Percentiles rank a stretch among this genome's conserved stretches.
These are phyloP conservation scores for Artemisia princeps DNA, from an alignment of 140 eudicot species.

Conservation along the genomic window DNA sequence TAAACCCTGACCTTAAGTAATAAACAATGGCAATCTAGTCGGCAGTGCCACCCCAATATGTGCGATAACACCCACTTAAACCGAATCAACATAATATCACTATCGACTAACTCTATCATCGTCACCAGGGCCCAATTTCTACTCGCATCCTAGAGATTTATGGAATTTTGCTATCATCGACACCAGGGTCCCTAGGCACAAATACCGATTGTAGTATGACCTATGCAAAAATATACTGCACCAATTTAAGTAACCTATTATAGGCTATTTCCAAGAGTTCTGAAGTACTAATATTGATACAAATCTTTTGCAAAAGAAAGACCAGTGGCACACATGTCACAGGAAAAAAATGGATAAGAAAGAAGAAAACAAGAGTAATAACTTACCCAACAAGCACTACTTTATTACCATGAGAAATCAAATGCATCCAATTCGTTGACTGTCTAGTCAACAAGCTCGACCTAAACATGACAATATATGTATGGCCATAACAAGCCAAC, in stretches of 20 bases:
- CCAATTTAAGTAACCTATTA: background rate
- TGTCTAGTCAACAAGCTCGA: background rate
- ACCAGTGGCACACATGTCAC: background rate
- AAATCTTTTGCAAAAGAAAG: background rate
- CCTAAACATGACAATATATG: background rate
- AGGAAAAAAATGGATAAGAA: background rate
- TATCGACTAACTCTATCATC: background rate
- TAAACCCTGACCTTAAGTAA: background rate
- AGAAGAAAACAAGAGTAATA: background rate
- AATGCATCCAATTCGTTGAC: background rate
- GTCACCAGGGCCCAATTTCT: background rate
- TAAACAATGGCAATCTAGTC: background rate
- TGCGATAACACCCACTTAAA: background rate
- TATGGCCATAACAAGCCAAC: background rate
- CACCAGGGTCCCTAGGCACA: background rate
- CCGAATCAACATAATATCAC: background rate
- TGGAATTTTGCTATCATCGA: background rate
- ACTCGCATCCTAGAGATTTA: background rate
- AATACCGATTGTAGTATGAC: background rate
- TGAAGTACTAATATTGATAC: background rate
- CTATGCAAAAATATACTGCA: background rate
- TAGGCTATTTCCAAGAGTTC: background rate
- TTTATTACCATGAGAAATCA: background rate
- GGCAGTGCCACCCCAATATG: background rate
- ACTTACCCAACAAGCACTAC: background rate